Percentiles rank a stretch among this genome's conserved stretches.
Conservation (phyloP, 169 alveolate species). For the Fabrea salina region DNA sequence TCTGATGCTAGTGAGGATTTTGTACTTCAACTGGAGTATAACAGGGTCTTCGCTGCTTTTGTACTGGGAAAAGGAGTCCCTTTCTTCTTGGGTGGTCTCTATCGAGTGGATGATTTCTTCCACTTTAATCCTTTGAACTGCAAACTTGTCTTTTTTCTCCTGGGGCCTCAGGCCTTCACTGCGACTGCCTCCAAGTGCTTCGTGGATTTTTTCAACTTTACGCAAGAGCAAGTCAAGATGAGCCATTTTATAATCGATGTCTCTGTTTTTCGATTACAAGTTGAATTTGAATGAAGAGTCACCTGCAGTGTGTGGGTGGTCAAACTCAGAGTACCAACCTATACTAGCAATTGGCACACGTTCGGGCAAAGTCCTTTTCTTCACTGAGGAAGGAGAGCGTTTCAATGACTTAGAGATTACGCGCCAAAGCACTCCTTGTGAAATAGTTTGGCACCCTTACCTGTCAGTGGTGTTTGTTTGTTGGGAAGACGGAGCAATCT, state of each 20-base stretch:
- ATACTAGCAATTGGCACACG: constrained; percentile 45
- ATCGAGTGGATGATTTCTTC: constrained; percentile 8
- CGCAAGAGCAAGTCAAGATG: not conserved
- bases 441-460: constrained; percentile 43
- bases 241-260: constrained; percentile 13
- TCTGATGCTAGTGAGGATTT: not conserved
- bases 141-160: constrained; percentile 1
- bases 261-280: constrained; percentile 13
- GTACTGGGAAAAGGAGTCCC: not conserved
- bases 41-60: not conserved
- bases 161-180: not conserved
- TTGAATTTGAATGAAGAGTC: not conserved
- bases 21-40: constrained; percentile 5
- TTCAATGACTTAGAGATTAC: constrained; percentile 15
- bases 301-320: not conserved
- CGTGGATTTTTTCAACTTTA: constrained; percentile 11
- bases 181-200: not conserved
- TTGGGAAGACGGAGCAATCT: constrained; percentile 56
- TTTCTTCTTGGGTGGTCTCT: constrained; percentile 6
- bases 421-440: constrained; percentile 12
- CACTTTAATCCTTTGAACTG: not conserved
- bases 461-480: constrained; percentile 30
- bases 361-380: constrained; percentile 35
- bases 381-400: constrained; percentile 51
- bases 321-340: constrained; percentile 34